A percentile compares a stretch with the other conserved stretches of the same genome.
Conservation (phyloP, 352 stramenopile genomes). For the Globisporangium spinosum region DNA sequence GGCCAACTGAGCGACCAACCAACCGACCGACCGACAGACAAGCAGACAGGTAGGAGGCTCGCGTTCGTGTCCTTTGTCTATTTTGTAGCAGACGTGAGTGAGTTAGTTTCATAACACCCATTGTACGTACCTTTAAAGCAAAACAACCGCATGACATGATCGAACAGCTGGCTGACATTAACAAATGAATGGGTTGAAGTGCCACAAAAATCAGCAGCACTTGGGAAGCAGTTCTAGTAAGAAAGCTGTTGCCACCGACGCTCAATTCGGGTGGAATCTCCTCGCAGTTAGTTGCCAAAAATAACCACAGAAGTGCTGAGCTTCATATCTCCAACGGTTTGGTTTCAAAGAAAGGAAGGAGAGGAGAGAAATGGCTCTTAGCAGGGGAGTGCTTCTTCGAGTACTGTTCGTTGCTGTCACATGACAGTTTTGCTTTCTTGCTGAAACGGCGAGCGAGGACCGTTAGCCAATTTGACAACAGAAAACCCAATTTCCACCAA, state of each 20-base stretch:
- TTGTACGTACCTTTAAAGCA: conserved; percentile 4
- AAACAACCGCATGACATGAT: conserved; percentile 1
- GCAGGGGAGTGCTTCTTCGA: background rate
- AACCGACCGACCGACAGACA: background rate
- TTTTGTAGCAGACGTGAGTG: conserved; percentile 17
- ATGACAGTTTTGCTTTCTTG: background rate
- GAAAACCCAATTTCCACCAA: background rate
- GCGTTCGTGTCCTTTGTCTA: conserved; percentile 13
- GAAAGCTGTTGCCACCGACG: background rate
- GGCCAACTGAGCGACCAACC: background rate
- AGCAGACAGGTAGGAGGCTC: background rate
- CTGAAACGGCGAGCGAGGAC: background rate
- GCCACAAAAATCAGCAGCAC: background rate
- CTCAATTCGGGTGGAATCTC: too few relatives aligned
- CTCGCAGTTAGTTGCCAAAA: too few relatives aligned
- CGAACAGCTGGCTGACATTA: background rate
- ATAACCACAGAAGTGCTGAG: too few relatives aligned
- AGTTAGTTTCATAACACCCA: conserved; percentile 9
- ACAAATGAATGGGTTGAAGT: background rate
- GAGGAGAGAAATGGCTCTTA: too few relatives aligned
- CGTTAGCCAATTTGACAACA: background rate
- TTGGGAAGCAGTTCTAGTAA: background rate
- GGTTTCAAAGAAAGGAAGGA: background rate
- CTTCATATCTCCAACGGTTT: too few relatives aligned
- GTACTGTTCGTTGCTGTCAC: background rate